A percentile compares a stretch with the other conserved stretches of the same genome.
These are phyloP conservation scores for Dryadomyces quercus-mongolicae DNA, from an alignment of 2,329 filamentous ascomycete genomes.

Conservation along the genomic window DNA sequence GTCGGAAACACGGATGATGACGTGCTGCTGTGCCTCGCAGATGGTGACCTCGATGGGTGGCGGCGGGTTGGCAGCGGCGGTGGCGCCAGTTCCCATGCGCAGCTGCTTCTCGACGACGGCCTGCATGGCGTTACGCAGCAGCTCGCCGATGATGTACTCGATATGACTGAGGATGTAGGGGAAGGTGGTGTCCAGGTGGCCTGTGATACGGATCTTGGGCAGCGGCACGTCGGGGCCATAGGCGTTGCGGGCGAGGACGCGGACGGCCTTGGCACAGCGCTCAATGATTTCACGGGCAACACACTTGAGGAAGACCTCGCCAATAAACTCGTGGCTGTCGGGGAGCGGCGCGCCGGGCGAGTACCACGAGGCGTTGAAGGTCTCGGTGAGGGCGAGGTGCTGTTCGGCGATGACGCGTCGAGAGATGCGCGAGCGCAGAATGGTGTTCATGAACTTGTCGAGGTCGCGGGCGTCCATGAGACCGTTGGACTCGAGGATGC, in stretches of 20 bases:
- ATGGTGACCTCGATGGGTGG: constrained; percentile 89
- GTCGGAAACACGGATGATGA: constrained; percentile 93
- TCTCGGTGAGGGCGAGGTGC: constrained; percentile 88
- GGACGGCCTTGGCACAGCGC: constrained; percentile 65
- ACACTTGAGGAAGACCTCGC: constrained; percentile 89
- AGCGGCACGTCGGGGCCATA: constrained; percentile 61
- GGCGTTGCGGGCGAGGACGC: constrained; percentile 59
- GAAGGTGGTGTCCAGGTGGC: constrained; percentile 81
- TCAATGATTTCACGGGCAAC: constrained; percentile 82
- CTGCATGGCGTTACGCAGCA: constrained; percentile 89
- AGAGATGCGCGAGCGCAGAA: constrained; percentile 88
- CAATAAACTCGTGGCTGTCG: constrained; percentile 67
- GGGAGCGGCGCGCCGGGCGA: constrained; percentile 65
- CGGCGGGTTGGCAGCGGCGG: constrained; percentile 25
- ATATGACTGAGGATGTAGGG: constrained; percentile 93
- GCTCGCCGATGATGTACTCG: constrained; percentile 93
- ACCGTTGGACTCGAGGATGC: constrained; percentile 79
- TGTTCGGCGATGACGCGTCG: constrained; percentile 95
- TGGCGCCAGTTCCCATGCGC: constrained; percentile 7
- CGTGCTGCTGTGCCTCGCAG: constrained; percentile 86
- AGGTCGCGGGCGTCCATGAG: constrained; percentile 71
- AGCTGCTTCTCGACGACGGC: constrained; percentile 69
- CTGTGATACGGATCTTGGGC: constrained; percentile 71
- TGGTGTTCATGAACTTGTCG: constrained; percentile 90
- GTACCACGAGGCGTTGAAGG: constrained; percentile 83